These are phyloP conservation scores for Pilasporangium apinafurcum DNA, from an alignment of 352 stramenopile species.

Conservation along the genomic window DNA sequence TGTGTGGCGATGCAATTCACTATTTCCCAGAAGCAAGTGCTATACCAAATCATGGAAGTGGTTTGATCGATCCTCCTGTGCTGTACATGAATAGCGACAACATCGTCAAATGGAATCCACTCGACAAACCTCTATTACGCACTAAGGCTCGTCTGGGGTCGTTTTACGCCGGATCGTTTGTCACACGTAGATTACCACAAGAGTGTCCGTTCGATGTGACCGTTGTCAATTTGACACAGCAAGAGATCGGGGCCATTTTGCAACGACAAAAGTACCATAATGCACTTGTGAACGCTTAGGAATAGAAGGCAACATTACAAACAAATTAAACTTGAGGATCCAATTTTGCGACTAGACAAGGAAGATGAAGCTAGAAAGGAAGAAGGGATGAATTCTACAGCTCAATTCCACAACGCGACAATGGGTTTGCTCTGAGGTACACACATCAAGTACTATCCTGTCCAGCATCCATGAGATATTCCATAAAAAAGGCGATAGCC, in stretches of 20 bases:
- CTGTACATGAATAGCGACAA: conserved; percentile 72
- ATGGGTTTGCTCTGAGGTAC: no score
- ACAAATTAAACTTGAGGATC: no score
- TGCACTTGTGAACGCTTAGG: no score
- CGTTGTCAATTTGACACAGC: conserved; percentile 21
- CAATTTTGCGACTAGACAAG: no score
- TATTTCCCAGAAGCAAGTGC: conserved; percentile 34
- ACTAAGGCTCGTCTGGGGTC: conserved; percentile 33
- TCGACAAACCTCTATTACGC: conserved; percentile 43
- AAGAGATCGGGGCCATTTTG: conserved; percentile 32
- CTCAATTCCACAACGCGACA: no score
- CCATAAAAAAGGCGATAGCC: no score
- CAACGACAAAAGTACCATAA: conserved; percentile 40
- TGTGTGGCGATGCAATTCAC: conserved; percentile 42
- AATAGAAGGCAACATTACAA: no score
- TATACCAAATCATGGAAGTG: neutral
- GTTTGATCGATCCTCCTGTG: conserved; percentile 5
- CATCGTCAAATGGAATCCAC: conserved; percentile 33
- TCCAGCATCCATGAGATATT: no score
- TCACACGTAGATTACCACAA: conserved; percentile 26
- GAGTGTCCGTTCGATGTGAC: conserved; percentile 60
- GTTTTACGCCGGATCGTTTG: conserved; percentile 42
- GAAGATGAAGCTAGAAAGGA: no score
- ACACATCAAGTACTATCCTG: no score
- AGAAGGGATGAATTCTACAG: no score